These are phyloP conservation scores for Aechmea fasciata DNA, from an alignment of 176 grass and related monocot species.

Conservation along the genomic window DNA sequence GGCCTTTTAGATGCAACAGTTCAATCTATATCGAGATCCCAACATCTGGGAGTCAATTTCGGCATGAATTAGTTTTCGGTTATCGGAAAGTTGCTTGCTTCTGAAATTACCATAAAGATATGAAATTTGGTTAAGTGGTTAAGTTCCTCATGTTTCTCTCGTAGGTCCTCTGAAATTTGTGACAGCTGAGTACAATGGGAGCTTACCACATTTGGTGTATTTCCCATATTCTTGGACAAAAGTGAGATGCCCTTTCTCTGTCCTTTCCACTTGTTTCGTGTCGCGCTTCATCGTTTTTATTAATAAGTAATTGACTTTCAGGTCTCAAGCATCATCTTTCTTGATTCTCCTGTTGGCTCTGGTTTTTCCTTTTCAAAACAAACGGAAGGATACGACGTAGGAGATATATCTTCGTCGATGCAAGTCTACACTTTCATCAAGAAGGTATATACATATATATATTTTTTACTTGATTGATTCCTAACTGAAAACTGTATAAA, in stretches of 20 bases:
- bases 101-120: background rate
- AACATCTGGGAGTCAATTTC: no score
- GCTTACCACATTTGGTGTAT: background rate
- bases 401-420: slow-evolving; percentile 30
- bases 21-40: no score
- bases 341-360: background rate
- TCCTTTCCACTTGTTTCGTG: background rate
- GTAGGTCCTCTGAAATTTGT: slow-evolving; percentile 5
- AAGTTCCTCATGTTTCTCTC: background rate
- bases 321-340: slow-evolving; percentile 46
- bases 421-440: slow-evolving; percentile 39
- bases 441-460: slow-evolving; percentile 21
- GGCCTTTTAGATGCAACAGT: no score
- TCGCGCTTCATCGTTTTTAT: background rate
- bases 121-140: background rate
- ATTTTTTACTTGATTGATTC: background rate
- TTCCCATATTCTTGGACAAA: slow-evolving; percentile 14
- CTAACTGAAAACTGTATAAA: background rate
- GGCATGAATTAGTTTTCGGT: no score
- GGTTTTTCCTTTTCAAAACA: slow-evolving; percentile 45
- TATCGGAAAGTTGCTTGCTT: background rate
- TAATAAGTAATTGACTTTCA: slow-evolving; percentile 1
- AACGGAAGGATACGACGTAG: slow-evolving; percentile 31
- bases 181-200: background rate
- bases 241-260: background rate